Evolutionary conservation across 1,139 yeast species (phyloP).

Genomic region (Blastobotrys arbuscula): DNA sequence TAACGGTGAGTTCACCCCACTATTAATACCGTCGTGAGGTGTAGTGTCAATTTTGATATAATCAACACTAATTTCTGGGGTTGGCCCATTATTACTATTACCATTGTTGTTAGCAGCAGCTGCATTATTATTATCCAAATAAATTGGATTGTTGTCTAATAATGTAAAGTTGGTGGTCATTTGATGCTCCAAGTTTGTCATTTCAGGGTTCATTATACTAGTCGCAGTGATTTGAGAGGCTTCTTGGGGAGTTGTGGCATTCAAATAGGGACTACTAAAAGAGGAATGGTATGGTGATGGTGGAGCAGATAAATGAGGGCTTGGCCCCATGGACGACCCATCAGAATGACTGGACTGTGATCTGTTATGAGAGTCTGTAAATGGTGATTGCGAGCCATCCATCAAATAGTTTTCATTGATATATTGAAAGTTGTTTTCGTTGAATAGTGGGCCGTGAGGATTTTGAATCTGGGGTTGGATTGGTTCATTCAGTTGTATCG

Average conservation of each 20-base stretch:
- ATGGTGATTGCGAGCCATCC: conserved; percentile 3
- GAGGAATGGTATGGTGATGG: conserved; percentile 22
- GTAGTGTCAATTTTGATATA: conserved; percentile 3
- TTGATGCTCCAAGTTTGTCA: conserved; percentile 20
- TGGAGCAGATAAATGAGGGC: conserved; percentile 14
- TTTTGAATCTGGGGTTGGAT: background rate
- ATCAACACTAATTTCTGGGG: conserved; percentile 16
- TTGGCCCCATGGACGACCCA: conserved; percentile 16
- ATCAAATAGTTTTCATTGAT: background rate
- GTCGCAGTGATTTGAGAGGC: background rate
- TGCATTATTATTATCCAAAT: conserved; percentile 5
- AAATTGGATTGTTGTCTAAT: conserved; percentile 13
- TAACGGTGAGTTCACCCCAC: background rate
- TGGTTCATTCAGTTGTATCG: background rate
- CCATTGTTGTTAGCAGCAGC: background rate
- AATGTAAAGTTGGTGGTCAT: conserved; percentile 22
- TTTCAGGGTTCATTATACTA: conserved; percentile 9
- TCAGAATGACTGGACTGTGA: conserved; percentile 19
- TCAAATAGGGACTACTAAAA: conserved; percentile 18
- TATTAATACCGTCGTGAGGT: background rate
- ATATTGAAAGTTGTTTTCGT: background rate
- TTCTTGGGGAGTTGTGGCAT: conserved; percentile 13
- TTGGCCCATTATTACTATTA: background rate
- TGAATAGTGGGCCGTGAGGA: too few relatives aligned
- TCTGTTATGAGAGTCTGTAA: conserved; percentile 12